Evolutionary conservation across 208 protist genomes (phyloP).

Genomic region (Trypanosoma platydactyli): DNA sequence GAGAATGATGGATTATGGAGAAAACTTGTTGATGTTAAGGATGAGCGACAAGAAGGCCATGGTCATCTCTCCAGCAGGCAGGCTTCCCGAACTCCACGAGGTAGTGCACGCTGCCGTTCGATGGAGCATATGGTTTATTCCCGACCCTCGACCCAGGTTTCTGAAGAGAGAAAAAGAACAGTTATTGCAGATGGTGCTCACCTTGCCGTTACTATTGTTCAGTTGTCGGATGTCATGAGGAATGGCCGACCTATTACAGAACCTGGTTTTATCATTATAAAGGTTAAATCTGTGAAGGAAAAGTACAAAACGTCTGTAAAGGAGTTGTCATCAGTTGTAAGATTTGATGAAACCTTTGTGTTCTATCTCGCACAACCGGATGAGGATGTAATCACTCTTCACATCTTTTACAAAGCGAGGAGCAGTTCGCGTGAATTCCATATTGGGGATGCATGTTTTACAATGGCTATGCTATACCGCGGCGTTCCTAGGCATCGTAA

Average conservation of each 20-base stretch:
- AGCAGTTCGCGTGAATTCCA: conserved; percentile 67
- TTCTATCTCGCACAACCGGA: conserved; percentile 88
- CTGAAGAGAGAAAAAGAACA: conserved; percentile 58
- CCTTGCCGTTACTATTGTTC: conserved; percentile 77
- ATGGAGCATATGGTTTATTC: conserved; percentile 33
- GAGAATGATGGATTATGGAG: conserved; percentile 51
- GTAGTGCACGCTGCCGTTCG: conserved; percentile 28
- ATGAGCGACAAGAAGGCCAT: conserved; percentile 13
- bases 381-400: conserved; percentile 88
- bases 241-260: conserved; percentile 70
- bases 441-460: conserved; percentile 84
- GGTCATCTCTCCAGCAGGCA: conserved; percentile 26
- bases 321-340: conserved; percentile 63
- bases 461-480: conserved; percentile 78
- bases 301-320: conserved; percentile 89
- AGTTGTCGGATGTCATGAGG: conserved; percentile 59
- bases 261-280: conserved; percentile 78
- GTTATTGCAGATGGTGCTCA: conserved; percentile 77
- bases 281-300: conserved; percentile 90
- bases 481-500: conserved; percentile 74
- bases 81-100: conserved; percentile 27
- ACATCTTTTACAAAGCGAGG: conserved; percentile 85
- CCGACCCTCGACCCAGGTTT: conserved; percentile 45
- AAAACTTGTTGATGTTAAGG: conserved; percentile 28
- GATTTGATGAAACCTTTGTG: conserved; percentile 83